Percentiles rank a stretch among this genome's conserved stretches.
phyloP scores from a whole-genome alignment of 345 rosid genomes.

The Populus deltoides region DNA sequence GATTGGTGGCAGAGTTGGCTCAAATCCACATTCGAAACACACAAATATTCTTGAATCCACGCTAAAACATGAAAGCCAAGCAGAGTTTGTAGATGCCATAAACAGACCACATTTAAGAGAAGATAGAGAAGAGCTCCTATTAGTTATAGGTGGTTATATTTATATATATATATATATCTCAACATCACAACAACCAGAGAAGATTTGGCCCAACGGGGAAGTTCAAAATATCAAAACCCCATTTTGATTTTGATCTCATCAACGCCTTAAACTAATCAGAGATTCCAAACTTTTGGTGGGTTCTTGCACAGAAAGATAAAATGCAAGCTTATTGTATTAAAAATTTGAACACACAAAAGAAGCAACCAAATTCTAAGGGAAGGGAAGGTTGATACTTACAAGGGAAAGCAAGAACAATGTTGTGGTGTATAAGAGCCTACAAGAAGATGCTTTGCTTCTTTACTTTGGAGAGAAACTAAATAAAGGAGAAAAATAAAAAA shows the following conservation, averaged over 20 bases:
- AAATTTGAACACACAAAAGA: constrained; percentile 4
- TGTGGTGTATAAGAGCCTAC: constrained; percentile 24
- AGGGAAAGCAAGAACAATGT: constrained; percentile 46
- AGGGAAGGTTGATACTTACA: constrained; percentile 47
- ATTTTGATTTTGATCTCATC: constrained; percentile 29
- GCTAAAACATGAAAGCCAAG: neutral
- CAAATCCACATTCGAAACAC: neutral
- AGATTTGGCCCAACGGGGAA: neutral
- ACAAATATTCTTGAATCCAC: neutral
- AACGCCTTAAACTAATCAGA: constrained; percentile 16
- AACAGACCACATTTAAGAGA: neutral
- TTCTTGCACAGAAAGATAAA: constrained; percentile 23
- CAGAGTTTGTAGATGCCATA: neutral
- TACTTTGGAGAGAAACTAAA: constrained; percentile 31
- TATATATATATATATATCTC: neutral
- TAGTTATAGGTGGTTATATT: neutral
- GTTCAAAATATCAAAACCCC: constrained; percentile 7
- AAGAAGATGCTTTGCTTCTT: constrained; percentile 56
- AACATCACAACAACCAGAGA: constrained; percentile 5
- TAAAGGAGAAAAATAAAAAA: neutral
- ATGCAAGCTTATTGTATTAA: neutral
- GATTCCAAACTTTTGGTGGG: constrained; percentile 49
- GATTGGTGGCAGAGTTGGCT: constrained; percentile 6
- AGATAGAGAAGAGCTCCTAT: neutral
- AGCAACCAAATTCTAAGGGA: constrained; percentile 37